Conservation (phyloP, 345 rosid species). For the Salix viminalis region DNA sequence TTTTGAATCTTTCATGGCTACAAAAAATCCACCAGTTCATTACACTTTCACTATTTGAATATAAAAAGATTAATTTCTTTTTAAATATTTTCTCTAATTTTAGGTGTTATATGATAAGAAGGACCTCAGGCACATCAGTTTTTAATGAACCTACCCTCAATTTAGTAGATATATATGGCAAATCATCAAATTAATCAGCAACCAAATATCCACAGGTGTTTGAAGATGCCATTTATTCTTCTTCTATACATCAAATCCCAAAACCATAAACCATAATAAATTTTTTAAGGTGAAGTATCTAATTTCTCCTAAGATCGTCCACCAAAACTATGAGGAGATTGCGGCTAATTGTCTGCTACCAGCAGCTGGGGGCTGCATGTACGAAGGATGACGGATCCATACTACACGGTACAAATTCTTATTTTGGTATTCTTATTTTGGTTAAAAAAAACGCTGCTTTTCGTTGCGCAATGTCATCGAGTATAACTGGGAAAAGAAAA, state of each 20-base stretch:
- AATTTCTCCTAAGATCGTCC: neutral
- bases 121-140: conserved; percentile 15
- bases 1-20: conserved; percentile 19
- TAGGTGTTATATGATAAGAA: neutral
- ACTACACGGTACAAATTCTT: neutral
- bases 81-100: neutral
- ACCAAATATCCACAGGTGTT: neutral
- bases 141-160: conserved; percentile 6
- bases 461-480: too few relatives aligned
- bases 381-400: conserved; percentile 5
- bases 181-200: neutral
- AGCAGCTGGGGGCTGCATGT: neutral
- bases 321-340: neutral
- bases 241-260: neutral
- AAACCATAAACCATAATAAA: neutral
- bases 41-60: conserved; percentile 2
- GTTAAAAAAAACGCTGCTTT: neutral
- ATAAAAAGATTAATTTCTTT: neutral
- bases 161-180: neutral
- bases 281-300: neutral
- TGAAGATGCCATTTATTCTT: neutral
- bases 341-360: neutral
- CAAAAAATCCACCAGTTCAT: neutral
- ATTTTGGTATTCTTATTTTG: neutral
- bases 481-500: neutral